These are phyloP conservation scores for Shiraia sp. DNA, from an alignment of 2,329 filamentous ascomycete genomes.

Conservation along the genomic window DNA sequence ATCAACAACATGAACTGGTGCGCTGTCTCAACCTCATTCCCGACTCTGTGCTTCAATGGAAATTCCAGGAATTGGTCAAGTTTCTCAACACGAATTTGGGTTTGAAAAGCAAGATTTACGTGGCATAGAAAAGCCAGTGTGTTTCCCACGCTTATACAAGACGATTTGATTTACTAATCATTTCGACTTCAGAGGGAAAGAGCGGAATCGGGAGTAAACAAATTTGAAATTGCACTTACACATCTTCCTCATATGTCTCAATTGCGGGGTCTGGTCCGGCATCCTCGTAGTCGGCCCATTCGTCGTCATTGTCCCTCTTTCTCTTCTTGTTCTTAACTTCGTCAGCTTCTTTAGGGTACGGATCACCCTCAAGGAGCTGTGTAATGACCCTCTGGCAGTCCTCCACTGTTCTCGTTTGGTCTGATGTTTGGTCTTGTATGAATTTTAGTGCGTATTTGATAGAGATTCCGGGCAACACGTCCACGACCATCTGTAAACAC, in stretches of 20 bases:
- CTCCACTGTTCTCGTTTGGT: slow-evolving; percentile 21
- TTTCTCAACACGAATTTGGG: no score
- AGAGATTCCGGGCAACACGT: slow-evolving; percentile 41
- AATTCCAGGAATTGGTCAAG: no score
- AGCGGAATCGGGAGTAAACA: background rate
- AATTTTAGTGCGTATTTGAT: slow-evolving; percentile 34
- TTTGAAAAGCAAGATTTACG: no score
- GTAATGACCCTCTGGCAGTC: slow-evolving; percentile 34
- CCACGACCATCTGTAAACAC: slow-evolving; percentile 37
- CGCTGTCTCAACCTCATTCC: no score
- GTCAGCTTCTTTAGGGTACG: slow-evolving; percentile 41
- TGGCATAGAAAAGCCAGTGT: no score
- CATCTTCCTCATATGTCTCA: slow-evolving; percentile 23
- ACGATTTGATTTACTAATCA: background rate
- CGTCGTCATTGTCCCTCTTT: slow-evolving; percentile 29
- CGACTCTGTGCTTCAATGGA: no score
- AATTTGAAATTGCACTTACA: slow-evolving; percentile 29
- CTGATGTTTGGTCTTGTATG: slow-evolving; percentile 27
- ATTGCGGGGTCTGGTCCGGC: slow-evolving; percentile 13
- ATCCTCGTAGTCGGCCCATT: slow-evolving; percentile 26
- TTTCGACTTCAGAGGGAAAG: background rate
- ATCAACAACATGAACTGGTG: no score
- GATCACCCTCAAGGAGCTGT: slow-evolving; percentile 33
- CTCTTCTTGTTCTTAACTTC: slow-evolving; percentile 33
- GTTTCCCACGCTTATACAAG: no score